phyloP scores from a whole-genome alignment of 2,329 filamentous ascomycete species.

The Aureobasidium lini region DNA sequence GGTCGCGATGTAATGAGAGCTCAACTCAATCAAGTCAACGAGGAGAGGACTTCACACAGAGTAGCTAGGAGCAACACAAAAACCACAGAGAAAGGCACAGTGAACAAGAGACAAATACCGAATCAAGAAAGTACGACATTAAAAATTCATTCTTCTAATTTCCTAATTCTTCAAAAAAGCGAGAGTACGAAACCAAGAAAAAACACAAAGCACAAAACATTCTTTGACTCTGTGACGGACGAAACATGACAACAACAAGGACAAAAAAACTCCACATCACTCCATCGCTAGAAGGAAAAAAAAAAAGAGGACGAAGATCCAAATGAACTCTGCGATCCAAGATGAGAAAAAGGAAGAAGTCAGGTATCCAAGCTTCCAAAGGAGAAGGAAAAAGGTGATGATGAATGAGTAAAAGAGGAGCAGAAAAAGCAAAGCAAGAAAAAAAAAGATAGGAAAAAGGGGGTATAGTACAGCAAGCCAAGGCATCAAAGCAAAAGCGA shows the following conservation, averaged over 20 bases:
- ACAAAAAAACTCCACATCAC: not conserved
- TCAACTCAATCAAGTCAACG: too few relatives aligned
- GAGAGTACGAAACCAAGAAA: not conserved
- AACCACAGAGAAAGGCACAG: too few relatives aligned
- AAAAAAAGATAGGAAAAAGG: not conserved
- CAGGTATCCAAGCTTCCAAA: not conserved
- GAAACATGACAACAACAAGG: not conserved
- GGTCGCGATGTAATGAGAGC: too few relatives aligned
- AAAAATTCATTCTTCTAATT: not conserved
- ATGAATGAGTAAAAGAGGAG: not conserved
- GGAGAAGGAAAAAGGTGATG: not conserved
- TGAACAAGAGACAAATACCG: too few relatives aligned
- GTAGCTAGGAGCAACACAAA: too few relatives aligned
- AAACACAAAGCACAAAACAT: not conserved
- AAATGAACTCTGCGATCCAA: not conserved
- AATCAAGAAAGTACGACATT: not conserved
- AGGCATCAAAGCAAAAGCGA: slow-evolving; percentile 1
- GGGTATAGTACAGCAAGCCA: slow-evolving; percentile 8
- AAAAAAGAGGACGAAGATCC: not conserved
- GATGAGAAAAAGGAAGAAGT: too few relatives aligned
- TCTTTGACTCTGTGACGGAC: not conserved
- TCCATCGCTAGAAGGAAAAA: slow-evolving; percentile 4
- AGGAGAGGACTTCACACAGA: too few relatives aligned
- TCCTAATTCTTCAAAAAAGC: not conserved
- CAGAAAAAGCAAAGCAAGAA: not conserved